Evolutionary conservation across 2,329 filamentous ascomycete species (phyloP).

Genomic region (Sporothrix protearum): DNA sequence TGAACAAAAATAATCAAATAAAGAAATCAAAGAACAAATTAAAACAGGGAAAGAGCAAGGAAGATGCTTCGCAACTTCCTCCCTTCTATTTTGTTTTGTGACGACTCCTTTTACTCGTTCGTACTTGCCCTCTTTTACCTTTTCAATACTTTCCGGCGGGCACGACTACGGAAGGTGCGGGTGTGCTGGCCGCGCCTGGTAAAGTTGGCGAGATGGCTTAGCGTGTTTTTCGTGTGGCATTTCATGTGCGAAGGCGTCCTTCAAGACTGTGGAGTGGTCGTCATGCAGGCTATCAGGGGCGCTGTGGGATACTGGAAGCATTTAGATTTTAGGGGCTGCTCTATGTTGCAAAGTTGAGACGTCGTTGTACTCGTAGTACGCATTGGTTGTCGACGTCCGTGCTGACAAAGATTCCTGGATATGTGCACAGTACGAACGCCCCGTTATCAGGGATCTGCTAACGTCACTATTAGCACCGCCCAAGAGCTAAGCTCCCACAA

Average conservation of each 20-base stretch:
- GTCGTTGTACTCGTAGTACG: no score
- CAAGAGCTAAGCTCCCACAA: constrained; percentile 16
- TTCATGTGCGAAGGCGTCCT: no score
- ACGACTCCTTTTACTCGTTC: neutral
- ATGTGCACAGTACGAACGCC: neutral
- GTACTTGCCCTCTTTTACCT: neutral
- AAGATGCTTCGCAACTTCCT: neutral
- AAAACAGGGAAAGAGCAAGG: neutral
- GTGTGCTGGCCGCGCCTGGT: neutral
- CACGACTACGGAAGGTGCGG: constrained; percentile 10
- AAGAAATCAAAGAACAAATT: no score
- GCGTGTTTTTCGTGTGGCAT: no score
- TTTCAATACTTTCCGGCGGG: neutral
- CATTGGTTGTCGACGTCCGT: neutral
- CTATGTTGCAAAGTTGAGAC: no score
- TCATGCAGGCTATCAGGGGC: no score
- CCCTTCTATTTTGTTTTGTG: neutral
- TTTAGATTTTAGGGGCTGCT: no score
- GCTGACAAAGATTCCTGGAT: neutral
- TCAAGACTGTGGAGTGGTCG: no score
- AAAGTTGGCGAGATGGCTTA: no score
- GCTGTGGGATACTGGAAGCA: no score
- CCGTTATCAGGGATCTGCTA: neutral
- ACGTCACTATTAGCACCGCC: constrained; percentile 12
- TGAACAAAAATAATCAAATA: neutral